These are phyloP conservation scores for Cardamine resedifolia DNA, from an alignment of 345 rosid genomes.

Conservation along the genomic window DNA sequence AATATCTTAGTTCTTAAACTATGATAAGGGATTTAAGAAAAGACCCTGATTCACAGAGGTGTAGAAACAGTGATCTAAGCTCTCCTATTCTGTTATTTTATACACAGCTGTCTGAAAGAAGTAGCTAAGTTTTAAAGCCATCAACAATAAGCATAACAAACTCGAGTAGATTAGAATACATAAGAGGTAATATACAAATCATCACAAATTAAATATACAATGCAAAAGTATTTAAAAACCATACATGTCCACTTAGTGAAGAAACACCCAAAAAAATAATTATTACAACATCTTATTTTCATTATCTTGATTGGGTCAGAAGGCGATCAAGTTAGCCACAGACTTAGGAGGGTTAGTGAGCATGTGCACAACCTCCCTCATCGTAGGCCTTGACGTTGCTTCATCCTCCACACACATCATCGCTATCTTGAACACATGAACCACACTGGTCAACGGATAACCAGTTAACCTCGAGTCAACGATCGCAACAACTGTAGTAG, in stretches of 20 bases:
- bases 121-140: not conserved
- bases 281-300: constrained; percentile 23
- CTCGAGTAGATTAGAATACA: not conserved
- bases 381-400: constrained; percentile 67
- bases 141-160: not conserved
- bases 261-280: constrained; percentile 18
- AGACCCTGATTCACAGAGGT: not conserved
- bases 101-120: not conserved
- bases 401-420: constrained; percentile 83
- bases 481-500: constrained; percentile 59
- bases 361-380: constrained; percentile 90
- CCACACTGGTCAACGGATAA: constrained; percentile 52
- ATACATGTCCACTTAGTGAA: not conserved
- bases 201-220: constrained; percentile 29
- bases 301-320: constrained; percentile 14
- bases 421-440: constrained; percentile 73
- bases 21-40: not conserved
- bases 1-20: not conserved
- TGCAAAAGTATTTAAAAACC: not conserved
- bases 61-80: not conserved
- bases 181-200: constrained; percentile 29
- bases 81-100: not conserved
- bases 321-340: constrained; percentile 42
- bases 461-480: constrained; percentile 67
- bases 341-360: constrained; percentile 62